phyloP scores from a whole-genome alignment of 129 eudicot species.

The Flaveria ramosissima region DNA sequence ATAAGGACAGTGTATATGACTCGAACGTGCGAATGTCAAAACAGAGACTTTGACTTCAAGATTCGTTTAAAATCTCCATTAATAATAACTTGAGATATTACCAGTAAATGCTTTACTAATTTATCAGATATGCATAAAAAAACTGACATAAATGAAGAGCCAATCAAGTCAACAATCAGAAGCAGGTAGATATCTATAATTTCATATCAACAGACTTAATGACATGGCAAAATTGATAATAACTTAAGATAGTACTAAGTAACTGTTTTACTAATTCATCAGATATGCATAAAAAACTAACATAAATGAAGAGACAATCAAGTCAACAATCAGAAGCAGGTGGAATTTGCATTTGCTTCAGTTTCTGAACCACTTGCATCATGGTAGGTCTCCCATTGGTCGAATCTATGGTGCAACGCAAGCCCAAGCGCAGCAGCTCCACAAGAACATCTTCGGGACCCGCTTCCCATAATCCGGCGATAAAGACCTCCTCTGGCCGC shows the following conservation, averaged over 20 bases:
- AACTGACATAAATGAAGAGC: constrained; percentile 25
- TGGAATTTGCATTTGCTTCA: constrained; percentile 48
- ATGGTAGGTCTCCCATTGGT: constrained; percentile 49
- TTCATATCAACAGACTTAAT: constrained; percentile 10
- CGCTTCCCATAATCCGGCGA: constrained; percentile 50
- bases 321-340: constrained; percentile 28
- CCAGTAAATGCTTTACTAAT: constrained; percentile 7
- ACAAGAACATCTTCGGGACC: constrained; percentile 49
- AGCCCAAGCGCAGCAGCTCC: constrained; percentile 49
- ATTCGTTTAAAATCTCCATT: background rate
- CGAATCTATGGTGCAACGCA: constrained; percentile 52
- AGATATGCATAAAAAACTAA: constrained; percentile 14
- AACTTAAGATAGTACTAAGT: background rate
- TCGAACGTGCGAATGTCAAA: background rate
- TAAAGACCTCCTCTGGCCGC: constrained; percentile 45
- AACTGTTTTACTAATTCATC: constrained; percentile 21
- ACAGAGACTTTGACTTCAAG: background rate
- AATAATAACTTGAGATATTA: background rate
- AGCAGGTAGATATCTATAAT: constrained; percentile 24
- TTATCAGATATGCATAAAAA: constrained; percentile 16
- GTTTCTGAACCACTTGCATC: constrained; percentile 58
- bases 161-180: constrained; percentile 22
- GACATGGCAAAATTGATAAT: constrained; percentile 25
- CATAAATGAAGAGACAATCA: constrained; percentile 21
- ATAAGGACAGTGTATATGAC: background rate